Evolutionary conservation across 805 yeast species (phyloP).

Genomic region (Candida gorgasii): DNA sequence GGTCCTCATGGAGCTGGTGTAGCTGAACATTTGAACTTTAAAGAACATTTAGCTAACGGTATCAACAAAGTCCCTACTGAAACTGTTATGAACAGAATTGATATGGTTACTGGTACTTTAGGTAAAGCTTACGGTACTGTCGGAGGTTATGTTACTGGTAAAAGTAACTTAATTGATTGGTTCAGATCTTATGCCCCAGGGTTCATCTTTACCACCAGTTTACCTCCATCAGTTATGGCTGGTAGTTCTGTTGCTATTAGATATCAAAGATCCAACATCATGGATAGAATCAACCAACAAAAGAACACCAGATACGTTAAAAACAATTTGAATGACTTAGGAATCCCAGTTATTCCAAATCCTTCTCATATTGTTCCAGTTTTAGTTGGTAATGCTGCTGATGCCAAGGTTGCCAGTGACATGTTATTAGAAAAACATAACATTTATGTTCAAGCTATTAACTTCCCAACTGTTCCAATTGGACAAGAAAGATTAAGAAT

Average conservation of each 20-base stretch:
- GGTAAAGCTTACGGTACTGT: constrained; percentile 97
- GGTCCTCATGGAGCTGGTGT: constrained; percentile 99
- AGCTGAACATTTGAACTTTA: constrained; percentile 93
- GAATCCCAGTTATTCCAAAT: constrained; percentile 95
- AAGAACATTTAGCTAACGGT: constrained; percentile 72
- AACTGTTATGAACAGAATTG: constrained; percentile 85
- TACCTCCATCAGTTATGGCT: constrained; percentile 98
- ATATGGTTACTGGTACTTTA: constrained; percentile 94
- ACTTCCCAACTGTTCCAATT: constrained; percentile 95
- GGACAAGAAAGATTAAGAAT: constrained; percentile 96
- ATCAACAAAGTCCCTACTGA: constrained; percentile 42
- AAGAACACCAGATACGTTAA: constrained; percentile 83
- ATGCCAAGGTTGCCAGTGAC: constrained; percentile 91
- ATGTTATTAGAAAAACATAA: constrained; percentile 76
- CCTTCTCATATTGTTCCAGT: constrained; percentile 98
- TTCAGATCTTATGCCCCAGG: constrained; percentile 96
- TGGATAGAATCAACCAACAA: constrained; percentile 84
- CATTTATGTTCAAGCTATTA: constrained; percentile 96
- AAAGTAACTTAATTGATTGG: constrained; percentile 85
- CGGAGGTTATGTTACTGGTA: constrained; percentile 97
- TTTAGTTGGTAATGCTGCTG: constrained; percentile 89
- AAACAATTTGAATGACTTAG: constrained; percentile 61
- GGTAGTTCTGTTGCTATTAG: constrained; percentile 89
- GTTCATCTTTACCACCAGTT: constrained; percentile 92
- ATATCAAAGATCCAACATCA: constrained; percentile 73